Evolutionary conservation across 352 stramenopile species (phyloP).

Genomic region (Globisporangium parvum): DNA sequence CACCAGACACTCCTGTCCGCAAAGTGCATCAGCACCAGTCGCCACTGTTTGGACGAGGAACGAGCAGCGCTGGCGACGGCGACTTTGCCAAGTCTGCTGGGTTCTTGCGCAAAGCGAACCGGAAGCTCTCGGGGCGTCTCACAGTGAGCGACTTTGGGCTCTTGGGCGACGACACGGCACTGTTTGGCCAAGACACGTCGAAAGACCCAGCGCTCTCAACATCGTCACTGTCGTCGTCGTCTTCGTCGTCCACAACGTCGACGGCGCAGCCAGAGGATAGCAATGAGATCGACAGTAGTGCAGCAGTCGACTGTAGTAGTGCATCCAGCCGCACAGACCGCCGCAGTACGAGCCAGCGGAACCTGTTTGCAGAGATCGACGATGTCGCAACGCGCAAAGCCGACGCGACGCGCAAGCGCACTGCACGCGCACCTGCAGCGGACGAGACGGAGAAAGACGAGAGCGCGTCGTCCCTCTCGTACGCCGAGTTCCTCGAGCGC

Average conservation of each 20-base stretch:
- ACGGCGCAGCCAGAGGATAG: neutral
- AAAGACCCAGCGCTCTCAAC: neutral
- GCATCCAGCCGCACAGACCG: conserved; percentile 6
- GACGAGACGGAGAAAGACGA: conserved; percentile 26
- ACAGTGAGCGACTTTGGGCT: conserved; percentile 78
- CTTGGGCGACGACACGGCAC: conserved; percentile 26
- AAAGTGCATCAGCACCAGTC: conserved; percentile 3
- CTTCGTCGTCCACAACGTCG: neutral
- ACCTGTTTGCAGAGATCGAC: conserved; percentile 59
- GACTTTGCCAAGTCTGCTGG: conserved; percentile 58
- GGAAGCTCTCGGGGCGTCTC: conserved; percentile 47
- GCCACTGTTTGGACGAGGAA: conserved; percentile 35
- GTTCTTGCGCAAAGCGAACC: conserved; percentile 56
- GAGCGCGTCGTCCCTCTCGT: conserved; percentile 29
- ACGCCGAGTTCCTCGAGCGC: conserved; percentile 71
- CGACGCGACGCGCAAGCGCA: conserved; percentile 19
- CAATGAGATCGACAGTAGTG: conserved; percentile 1
- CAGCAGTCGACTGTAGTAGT: conserved; percentile 7
- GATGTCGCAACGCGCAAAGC: conserved; percentile 7
- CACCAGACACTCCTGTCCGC: neutral
- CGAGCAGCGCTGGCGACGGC: conserved; percentile 55
- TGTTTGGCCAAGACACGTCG: neutral
- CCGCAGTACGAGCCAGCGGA: conserved; percentile 30
- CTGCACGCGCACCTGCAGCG: conserved; percentile 16
- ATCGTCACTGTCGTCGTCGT: neutral